Evolutionary conservation across 768 basidiomycete genomes (phyloP).

Genomic region (Suillus placidus): DNA sequence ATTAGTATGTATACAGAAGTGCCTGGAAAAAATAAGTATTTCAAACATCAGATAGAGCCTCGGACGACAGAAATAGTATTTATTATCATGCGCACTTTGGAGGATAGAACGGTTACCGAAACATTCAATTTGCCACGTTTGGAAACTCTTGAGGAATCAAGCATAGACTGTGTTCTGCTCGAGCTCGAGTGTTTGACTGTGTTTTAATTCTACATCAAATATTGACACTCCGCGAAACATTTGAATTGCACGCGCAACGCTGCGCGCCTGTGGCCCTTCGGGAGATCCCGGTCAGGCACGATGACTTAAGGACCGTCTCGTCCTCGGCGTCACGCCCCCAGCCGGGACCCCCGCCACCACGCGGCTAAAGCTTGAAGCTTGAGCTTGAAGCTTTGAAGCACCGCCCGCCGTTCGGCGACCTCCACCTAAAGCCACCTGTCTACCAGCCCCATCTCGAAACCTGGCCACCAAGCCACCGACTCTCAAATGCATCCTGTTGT

Average conservation of each 20-base stretch:
- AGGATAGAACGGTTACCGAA: background rate
- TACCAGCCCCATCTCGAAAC: background rate
- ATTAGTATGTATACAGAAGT: background rate
- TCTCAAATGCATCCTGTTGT: background rate
- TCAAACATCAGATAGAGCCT: background rate
- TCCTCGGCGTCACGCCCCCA: too few relatives aligned
- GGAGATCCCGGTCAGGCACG: background rate
- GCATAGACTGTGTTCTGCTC: too few relatives aligned
- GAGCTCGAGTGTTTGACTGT: too few relatives aligned
- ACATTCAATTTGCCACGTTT: background rate
- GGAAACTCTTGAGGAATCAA: background rate
- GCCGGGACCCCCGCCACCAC: too few relatives aligned
- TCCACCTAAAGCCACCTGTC: background rate
- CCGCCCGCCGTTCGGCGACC: background rate
- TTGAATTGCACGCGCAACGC: background rate
- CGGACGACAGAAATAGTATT: background rate
- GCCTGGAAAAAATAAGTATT: constrained; percentile 1
- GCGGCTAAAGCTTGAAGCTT: too few relatives aligned
- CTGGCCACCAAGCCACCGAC: background rate
- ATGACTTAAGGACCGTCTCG: too few relatives aligned
- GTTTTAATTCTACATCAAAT: background rate
- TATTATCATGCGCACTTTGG: background rate
- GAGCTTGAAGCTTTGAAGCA: too few relatives aligned
- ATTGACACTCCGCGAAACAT: background rate
- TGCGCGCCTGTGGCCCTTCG: too few relatives aligned